Evolutionary conservation across 805 yeast genomes (phyloP).

Genomic region (Maudiozyma bulderi): DNA sequence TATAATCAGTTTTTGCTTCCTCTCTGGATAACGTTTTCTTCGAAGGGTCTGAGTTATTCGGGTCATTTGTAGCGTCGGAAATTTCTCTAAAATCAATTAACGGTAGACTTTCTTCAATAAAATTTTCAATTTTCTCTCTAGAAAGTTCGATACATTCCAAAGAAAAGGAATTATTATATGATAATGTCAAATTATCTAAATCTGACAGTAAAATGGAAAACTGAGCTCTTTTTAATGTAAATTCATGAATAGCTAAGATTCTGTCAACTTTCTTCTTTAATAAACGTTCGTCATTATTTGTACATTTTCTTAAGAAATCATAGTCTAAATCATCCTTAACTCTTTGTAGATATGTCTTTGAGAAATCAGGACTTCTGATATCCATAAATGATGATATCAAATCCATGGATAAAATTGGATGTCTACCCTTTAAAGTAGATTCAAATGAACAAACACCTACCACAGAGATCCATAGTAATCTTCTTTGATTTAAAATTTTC

Average conservation of each 20-base stretch:
- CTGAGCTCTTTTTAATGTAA: slow-evolving; percentile 18
- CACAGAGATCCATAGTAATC: slow-evolving; percentile 24
- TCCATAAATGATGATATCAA: slow-evolving; percentile 14
- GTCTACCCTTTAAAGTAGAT: slow-evolving; percentile 26
- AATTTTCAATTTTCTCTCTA: slow-evolving; percentile 14
- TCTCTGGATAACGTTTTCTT: not conserved
- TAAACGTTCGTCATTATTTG: not conserved
- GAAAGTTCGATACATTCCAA: slow-evolving; percentile 13
- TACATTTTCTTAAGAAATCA: not conserved
- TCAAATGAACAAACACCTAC: slow-evolving; percentile 20
- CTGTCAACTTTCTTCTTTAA: slow-evolving; percentile 4
- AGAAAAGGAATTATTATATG: slow-evolving; percentile 15
- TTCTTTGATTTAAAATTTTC: slow-evolving; percentile 22
- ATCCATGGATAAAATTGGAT: slow-evolving; percentile 13
- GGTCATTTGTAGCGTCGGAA: not conserved
- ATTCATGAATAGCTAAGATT: slow-evolving; percentile 15
- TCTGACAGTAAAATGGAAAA: slow-evolving; percentile 19
- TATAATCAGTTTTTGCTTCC: not conserved
- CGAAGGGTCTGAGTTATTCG: not conserved
- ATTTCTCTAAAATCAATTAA: slow-evolving; percentile 5
- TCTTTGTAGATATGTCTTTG: slow-evolving; percentile 13
- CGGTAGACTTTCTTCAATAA: slow-evolving; percentile 16
- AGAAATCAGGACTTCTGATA: slow-evolving; percentile 11
- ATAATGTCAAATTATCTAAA: slow-evolving; percentile 20
- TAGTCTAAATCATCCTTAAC: slow-evolving; percentile 14